These are phyloP conservation scores for Chaetomidium leptoderma DNA, from an alignment of 495 filamentous ascomycete species.

Conservation along the genomic window DNA sequence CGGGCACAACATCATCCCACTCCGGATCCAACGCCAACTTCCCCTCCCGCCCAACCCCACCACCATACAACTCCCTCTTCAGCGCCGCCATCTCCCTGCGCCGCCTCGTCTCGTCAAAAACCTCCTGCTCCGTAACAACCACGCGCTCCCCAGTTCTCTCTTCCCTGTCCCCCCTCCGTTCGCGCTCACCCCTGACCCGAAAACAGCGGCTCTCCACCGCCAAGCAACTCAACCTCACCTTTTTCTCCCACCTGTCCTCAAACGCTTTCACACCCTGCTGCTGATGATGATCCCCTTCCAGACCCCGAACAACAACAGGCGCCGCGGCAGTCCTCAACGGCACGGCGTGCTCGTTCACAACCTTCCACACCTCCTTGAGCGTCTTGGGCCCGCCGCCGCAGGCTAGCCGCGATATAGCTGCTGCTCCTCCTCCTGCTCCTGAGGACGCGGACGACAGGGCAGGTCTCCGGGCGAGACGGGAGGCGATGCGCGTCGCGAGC, in stretches of 20 bases:
- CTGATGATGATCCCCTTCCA: too few species aligned
- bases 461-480: conserved; percentile 22
- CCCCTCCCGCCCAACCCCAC: conserved; percentile 29
- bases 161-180: conserved; percentile 15
- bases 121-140: conserved; percentile 35
- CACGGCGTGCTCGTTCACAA: conserved; percentile 43
- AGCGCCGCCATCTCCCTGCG: conserved; percentile 43
- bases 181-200: conserved; percentile 24
- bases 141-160: conserved; percentile 18
- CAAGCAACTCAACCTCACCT: conserved; percentile 27
- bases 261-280: conserved; percentile 24
- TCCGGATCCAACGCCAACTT: conserved; percentile 63
- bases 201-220: conserved; percentile 32
- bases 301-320: too few species aligned
- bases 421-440: not conserved
- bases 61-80: conserved; percentile 42
- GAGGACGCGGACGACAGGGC: not conserved
- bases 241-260: conserved; percentile 30
- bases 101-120: conserved; percentile 44
- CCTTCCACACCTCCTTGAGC: conserved; percentile 49
- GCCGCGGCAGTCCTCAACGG: conserved; percentile 20
- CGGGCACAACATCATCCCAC: conserved; percentile 80
- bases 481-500: conserved; percentile 32
- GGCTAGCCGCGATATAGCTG: not conserved
- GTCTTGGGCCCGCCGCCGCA: conserved; percentile 33